Conservation (phyloP, 1,139 yeast species). For the Diutina mesorugosa region DNA sequence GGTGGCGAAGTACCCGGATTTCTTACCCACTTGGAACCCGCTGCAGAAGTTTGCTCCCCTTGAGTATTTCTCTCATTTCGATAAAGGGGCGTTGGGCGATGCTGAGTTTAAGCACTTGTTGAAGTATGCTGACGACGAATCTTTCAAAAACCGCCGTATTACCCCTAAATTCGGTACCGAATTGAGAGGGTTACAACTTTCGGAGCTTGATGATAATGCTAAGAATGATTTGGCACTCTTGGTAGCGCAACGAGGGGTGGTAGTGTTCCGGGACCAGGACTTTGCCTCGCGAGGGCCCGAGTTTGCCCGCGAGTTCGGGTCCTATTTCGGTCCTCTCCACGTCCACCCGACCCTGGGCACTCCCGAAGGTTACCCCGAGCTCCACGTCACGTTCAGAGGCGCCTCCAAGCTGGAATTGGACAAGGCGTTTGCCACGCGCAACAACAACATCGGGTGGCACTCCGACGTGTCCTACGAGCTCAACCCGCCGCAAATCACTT, state of each 20-base stretch:
- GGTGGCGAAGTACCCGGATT: conserved; percentile 19
- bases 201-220: conserved; percentile 14
- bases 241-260: conserved; percentile 30
- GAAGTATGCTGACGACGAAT: background rate
- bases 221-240: conserved; percentile 25
- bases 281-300: conserved; percentile 20
- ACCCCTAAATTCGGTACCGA: conserved; percentile 17
- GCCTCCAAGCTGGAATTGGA: conserved; percentile 15
- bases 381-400: conserved; percentile 20
- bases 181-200: conserved; percentile 15
- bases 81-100: conserved; percentile 8
- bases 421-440: conserved; percentile 12
- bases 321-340: conserved; percentile 25
- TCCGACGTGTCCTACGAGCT: conserved; percentile 10
- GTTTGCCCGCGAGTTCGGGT: conserved; percentile 18
- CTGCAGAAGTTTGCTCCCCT: conserved; percentile 30
- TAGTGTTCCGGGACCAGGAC: conserved; percentile 25
- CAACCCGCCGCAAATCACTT: conserved; percentile 10
- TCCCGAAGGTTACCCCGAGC: conserved; percentile 22
- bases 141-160: conserved; percentile 3
- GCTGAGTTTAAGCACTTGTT: background rate
- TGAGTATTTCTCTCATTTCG: conserved; percentile 34
- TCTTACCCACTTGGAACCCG: conserved; percentile 40
- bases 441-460: conserved; percentile 8
- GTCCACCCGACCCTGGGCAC: conserved; percentile 29